These are phyloP conservation scores for Quambalaria eucalypti DNA, from an alignment of 1,284 basidiomycete species.

Conservation along the genomic window DNA sequence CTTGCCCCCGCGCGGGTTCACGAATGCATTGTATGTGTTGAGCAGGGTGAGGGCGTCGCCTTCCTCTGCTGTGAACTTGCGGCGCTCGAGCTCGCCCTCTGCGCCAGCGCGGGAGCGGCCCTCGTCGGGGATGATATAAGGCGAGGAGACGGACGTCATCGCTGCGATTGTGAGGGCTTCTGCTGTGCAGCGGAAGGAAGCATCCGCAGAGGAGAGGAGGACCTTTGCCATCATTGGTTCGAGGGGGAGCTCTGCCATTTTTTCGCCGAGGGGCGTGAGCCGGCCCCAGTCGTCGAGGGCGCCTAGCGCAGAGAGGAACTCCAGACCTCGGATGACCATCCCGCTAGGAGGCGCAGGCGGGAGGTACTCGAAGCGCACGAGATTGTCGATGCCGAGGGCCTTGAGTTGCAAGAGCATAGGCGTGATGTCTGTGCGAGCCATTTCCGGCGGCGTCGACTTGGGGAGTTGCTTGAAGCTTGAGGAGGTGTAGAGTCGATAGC, in stretches of 20 bases:
- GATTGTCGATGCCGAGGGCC: constrained; percentile 74
- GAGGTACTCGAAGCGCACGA: constrained; percentile 81
- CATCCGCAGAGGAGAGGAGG: constrained; percentile 69
- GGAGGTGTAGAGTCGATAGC: constrained; percentile 81
- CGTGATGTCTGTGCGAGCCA: constrained; percentile 76
- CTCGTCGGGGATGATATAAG: constrained; percentile 50
- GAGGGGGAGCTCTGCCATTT: constrained; percentile 55
- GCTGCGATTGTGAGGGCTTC: constrained; percentile 91
- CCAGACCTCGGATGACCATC: constrained; percentile 71
- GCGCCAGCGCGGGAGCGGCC: constrained; percentile 64
- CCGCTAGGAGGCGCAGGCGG: constrained; percentile 71
- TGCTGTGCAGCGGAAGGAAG: constrained; percentile 77
- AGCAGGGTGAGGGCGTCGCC: constrained; percentile 86
- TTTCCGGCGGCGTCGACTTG: constrained; percentile 70
- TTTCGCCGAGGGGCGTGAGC: constrained; percentile 52
- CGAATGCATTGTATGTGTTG: constrained; percentile 90
- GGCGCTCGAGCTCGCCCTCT: constrained; percentile 73
- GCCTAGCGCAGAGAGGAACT: constrained; percentile 52
- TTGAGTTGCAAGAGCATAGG: constrained; percentile 85
- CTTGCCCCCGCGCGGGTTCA: constrained; percentile 59
- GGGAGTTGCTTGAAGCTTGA: constrained; percentile 57
- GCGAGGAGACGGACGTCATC: constrained; percentile 62
- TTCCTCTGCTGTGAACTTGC: constrained; percentile 95
- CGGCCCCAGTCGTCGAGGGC: constrained; percentile 53
- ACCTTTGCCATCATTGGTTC: constrained; percentile 57